Conservation (phyloP, 345 rosid genomes). For the Rhodamnia argentea region DNA sequence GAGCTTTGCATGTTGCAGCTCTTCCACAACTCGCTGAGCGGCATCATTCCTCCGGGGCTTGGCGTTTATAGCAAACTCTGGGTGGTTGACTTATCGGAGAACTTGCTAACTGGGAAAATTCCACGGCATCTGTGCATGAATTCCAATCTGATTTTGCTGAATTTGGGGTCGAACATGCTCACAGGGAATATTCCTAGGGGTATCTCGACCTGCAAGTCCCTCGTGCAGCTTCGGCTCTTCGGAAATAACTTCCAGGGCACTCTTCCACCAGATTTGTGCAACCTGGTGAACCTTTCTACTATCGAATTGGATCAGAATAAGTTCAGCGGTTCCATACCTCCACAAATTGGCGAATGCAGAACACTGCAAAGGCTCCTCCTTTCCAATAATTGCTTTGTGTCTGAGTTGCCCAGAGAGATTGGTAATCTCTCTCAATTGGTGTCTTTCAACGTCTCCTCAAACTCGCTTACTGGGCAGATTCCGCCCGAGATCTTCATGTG, state of each 20-base stretch:
- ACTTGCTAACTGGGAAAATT: conserved; percentile 51
- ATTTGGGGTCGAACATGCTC: conserved; percentile 61
- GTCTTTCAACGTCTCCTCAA: conserved; percentile 65
- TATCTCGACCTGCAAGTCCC: conserved; percentile 44
- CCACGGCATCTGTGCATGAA: conserved; percentile 57
- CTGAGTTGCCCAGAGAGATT: conserved; percentile 63
- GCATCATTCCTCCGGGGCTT: conserved; percentile 62
- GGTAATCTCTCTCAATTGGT: conserved; percentile 62
- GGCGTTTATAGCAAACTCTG: conserved; percentile 61
- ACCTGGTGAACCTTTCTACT: conserved; percentile 46
- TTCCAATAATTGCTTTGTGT: conserved; percentile 45
- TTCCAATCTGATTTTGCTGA: conserved; percentile 43
- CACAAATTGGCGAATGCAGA: conserved; percentile 51
- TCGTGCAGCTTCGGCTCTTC: conserved; percentile 55
- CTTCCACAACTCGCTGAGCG: conserved; percentile 55
- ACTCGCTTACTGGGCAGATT: conserved; percentile 50
- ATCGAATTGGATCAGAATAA: conserved; percentile 62
- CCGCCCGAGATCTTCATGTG: conserved; percentile 63
- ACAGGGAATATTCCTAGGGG: conserved; percentile 57
- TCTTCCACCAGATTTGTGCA: conserved; percentile 63
- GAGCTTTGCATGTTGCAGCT: conserved; percentile 60
- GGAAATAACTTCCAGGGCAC: conserved; percentile 51
- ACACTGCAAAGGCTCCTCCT: conserved; percentile 64
- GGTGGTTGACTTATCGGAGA: conserved; percentile 72
- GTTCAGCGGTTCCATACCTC: conserved; percentile 61